Conservation (phyloP, 1,139 yeast species). For the Kurtzmaniella quercitrusa region DNA sequence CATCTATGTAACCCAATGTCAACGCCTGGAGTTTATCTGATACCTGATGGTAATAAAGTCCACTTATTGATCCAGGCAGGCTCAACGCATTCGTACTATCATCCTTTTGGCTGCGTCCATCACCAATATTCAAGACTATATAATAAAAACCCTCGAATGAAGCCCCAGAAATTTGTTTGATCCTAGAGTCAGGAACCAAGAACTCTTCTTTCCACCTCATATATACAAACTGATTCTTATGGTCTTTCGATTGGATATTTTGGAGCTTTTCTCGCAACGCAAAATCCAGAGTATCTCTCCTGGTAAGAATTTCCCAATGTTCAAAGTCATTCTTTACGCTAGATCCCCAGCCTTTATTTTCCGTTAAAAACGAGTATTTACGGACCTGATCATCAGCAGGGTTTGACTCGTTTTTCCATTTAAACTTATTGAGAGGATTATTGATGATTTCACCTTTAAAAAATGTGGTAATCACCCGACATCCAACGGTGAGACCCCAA, state of each 20-base stretch:
- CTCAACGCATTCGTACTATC: constrained; percentile 9
- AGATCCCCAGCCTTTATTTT: constrained; percentile 55
- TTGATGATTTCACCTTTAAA: constrained; percentile 86
- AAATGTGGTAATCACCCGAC: constrained; percentile 79
- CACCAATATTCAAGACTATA: constrained; percentile 72
- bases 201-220: constrained; percentile 97
- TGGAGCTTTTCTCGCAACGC: constrained; percentile 25
- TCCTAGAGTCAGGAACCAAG: constrained; percentile 72
- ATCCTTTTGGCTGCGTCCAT: constrained; percentile 16
- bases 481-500: constrained; percentile 70
- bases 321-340: constrained; percentile 66
- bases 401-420: constrained; percentile 15
- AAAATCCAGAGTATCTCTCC: constrained; percentile 24
- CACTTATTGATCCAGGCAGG: constrained; percentile 60
- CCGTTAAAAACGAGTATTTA: constrained; percentile 37
- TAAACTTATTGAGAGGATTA: constrained; percentile 32
- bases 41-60: constrained; percentile 74
- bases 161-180: constrained; percentile 71
- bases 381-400: constrained; percentile 15
- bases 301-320: constrained; percentile 81
- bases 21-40: constrained; percentile 71
- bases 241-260: constrained; percentile 27
- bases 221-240: constrained; percentile 47
- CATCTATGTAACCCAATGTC: constrained; percentile 28
- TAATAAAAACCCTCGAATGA: constrained; percentile 93